Conservation (phyloP, 2,329 filamentous ascomycete genomes). For the Fusarium sp. region DNA sequence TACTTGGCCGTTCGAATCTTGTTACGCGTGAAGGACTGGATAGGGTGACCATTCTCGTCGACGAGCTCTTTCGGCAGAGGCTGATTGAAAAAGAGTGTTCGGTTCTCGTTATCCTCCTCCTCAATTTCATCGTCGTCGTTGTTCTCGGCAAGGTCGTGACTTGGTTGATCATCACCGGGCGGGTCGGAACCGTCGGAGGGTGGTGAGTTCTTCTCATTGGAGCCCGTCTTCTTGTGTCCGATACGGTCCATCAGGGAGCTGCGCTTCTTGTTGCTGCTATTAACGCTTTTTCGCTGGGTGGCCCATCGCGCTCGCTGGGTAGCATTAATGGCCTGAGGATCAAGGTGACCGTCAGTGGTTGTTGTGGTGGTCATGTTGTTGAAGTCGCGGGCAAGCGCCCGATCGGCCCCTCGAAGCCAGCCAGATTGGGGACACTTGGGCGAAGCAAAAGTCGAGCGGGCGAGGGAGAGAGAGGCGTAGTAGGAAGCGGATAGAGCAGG, state of each 20-base stretch:
- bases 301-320: conserved; percentile 94
- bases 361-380: conserved; percentile 52
- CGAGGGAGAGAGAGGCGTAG: conserved; percentile 20
- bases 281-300: conserved; percentile 85
- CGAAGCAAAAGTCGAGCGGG: conserved; percentile 30
- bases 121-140: conserved; percentile 51
- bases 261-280: conserved; percentile 82
- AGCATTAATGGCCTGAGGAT: conserved; percentile 41
- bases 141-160: conserved; percentile 48
- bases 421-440: conserved; percentile 48
- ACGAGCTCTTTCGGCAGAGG: conserved; percentile 79
- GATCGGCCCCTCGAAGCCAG: conserved; percentile 53
- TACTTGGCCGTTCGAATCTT: conserved; percentile 99
- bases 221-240: conserved; percentile 71
- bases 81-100: conserved; percentile 86
- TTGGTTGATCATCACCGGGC: conserved; percentile 39
- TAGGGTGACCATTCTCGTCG: conserved; percentile 84
- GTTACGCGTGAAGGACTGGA: conserved; percentile 81
- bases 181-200: conserved; percentile 48
- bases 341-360: conserved; percentile 44
- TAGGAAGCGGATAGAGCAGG: conserved; percentile 28
- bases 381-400: conserved; percentile 55
- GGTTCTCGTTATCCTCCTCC: conserved; percentile 58
- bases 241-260: conserved; percentile 83
- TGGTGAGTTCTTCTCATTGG: conserved; percentile 76